phyloP scores from a whole-genome alignment of 2,329 filamentous ascomycete genomes.

The Neopestalotiopsis sp. region DNA sequence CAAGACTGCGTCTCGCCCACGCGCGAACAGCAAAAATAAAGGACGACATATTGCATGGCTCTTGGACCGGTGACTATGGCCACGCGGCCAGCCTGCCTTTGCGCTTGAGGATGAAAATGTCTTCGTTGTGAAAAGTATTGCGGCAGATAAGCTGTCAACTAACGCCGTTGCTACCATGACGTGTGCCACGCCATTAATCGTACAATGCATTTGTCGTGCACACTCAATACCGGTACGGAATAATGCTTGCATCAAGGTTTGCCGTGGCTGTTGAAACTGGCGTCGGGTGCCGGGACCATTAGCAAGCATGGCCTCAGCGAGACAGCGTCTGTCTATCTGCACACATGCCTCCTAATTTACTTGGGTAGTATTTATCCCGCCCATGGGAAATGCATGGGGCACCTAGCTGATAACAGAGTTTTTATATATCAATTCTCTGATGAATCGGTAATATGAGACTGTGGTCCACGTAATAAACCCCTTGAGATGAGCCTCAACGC shows the following conservation, averaged over 20 bases:
- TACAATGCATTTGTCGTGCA: too few species aligned
- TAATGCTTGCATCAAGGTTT: not conserved
- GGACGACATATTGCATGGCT: slow-evolving; percentile 1
- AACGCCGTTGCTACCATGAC: not conserved
- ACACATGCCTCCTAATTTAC: not conserved
- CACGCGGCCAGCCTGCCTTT: not conserved
- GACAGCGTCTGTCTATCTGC: not conserved
- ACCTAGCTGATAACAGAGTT: not conserved
- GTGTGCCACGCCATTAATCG: not conserved
- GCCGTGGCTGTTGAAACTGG: not conserved
- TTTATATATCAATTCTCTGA: not conserved
- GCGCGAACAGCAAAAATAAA: not conserved
- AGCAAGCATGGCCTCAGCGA: not conserved
- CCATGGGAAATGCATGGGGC: too few species aligned
- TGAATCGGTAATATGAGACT: not conserved
- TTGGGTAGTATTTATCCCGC: too few species aligned
- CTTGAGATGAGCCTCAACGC: not conserved
- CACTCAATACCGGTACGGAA: not conserved
- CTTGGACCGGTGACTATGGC: not conserved
- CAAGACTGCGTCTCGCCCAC: not conserved
- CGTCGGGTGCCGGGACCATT: not conserved
- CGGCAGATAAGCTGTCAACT: not conserved
- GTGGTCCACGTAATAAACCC: slow-evolving; percentile 1
- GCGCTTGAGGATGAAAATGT: not conserved
- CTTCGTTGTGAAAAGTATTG: not conserved